phyloP scores from a whole-genome alignment of 306 rosid species.

The Acacia confusa region DNA sequence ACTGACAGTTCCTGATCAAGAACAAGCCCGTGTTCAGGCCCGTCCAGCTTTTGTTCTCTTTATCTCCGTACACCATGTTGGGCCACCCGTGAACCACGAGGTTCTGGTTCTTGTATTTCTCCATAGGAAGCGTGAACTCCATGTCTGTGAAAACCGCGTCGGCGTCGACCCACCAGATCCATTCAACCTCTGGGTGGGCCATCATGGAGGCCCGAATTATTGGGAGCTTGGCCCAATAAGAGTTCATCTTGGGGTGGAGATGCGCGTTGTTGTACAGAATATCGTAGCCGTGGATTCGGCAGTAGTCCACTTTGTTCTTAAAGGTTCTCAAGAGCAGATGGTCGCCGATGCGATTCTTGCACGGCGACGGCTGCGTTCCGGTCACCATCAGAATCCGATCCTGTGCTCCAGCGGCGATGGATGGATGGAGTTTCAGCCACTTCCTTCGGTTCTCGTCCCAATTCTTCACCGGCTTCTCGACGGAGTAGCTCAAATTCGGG shows the following conservation, averaged over 20 bases:
- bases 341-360: conserved; percentile 43
- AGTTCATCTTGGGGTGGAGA: conserved; percentile 45
- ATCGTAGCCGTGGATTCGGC: conserved; percentile 44
- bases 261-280: conserved; percentile 43
- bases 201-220: conserved; percentile 40
- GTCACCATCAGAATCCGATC: conserved; percentile 42
- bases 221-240: conserved; percentile 49
- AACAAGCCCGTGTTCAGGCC: conserved; percentile 39
- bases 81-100: conserved; percentile 39
- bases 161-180: conserved; percentile 62
- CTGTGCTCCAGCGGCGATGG: conserved; percentile 5
- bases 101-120: conserved; percentile 32
- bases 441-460: conserved; percentile 49
- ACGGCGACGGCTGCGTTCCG: conserved; percentile 45
- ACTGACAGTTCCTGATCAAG: conserved; percentile 47
- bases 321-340: conserved; percentile 50
- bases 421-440: conserved; percentile 42
- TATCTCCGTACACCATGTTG: conserved; percentile 25
- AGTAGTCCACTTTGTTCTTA: conserved; percentile 64
- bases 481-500: conserved; percentile 38
- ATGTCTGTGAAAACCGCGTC: conserved; percentile 50
- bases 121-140: conserved; percentile 41
- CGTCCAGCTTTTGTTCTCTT: conserved; percentile 44
- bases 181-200: conserved; percentile 52
- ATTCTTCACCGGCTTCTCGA: conserved; percentile 35